These are phyloP conservation scores for Sugiyamaella neomexicana DNA, from an alignment of 1,139 yeast species.

Conservation along the genomic window DNA sequence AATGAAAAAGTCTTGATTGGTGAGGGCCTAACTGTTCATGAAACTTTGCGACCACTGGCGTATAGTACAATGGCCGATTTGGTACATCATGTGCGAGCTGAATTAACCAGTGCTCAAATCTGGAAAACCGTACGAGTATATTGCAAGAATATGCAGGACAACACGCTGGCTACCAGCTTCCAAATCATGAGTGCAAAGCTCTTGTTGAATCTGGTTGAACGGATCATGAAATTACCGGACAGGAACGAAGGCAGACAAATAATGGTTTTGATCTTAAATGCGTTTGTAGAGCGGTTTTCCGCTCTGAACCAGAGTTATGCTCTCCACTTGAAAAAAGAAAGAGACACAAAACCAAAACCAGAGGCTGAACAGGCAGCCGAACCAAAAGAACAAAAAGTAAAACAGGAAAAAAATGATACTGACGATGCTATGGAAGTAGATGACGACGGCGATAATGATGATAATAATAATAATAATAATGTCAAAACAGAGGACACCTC, in stretches of 20 bases:
- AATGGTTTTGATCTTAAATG: slow-evolving; percentile 63
- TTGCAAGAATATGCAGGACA: slow-evolving; percentile 78
- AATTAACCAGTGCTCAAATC: slow-evolving; percentile 77
- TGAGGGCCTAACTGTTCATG: slow-evolving; percentile 87
- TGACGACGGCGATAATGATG: no score
- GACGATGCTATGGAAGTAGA: slow-evolving; percentile 13
- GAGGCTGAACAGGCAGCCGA: slow-evolving; percentile 16
- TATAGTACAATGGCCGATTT: slow-evolving; percentile 96
- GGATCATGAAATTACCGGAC: slow-evolving; percentile 80
- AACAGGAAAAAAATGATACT: slow-evolving; percentile 15
- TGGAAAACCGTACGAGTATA: slow-evolving; percentile 86
- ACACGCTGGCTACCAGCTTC: slow-evolving; percentile 80
- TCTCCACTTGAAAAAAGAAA: slow-evolving; percentile 64
- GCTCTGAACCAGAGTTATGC: slow-evolving; percentile 71
- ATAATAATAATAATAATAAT: no score
- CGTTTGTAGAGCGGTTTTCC: slow-evolving; percentile 81
- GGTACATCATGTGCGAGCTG: slow-evolving; percentile 87
- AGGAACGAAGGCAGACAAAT: slow-evolving; percentile 84
- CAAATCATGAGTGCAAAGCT: slow-evolving; percentile 97
- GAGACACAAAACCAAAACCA: slow-evolving; percentile 24
- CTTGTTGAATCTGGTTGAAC: slow-evolving; percentile 80
- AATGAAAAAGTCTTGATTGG: slow-evolving; percentile 89
- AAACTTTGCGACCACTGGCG: slow-evolving; percentile 83
- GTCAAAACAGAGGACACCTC: slow-evolving; percentile 25
- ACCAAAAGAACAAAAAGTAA: slow-evolving; percentile 17